These are phyloP conservation scores for Venturia pyrina DNA, from an alignment of 2,329 filamentous ascomycete genomes.

Conservation along the genomic window DNA sequence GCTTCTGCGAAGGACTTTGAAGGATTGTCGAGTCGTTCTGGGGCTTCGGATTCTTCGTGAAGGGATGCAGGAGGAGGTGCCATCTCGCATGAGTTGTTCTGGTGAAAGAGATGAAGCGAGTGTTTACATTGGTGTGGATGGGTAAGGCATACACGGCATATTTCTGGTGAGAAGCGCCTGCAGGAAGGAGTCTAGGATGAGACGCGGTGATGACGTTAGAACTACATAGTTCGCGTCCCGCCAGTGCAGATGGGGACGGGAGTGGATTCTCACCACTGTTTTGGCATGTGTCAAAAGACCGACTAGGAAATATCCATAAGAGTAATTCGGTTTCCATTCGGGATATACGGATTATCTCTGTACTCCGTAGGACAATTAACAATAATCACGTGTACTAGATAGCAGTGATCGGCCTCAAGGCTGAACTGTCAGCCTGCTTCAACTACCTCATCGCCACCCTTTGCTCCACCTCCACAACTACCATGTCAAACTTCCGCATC, in stretches of 20 bases:
- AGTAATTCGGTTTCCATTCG: no score
- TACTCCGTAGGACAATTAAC: no score
- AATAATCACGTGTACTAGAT: no score
- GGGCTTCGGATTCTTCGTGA: conserved; percentile 18
- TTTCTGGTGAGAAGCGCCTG: background rate
- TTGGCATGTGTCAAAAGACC: background rate
- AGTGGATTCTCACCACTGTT: background rate
- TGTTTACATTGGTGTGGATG: background rate
- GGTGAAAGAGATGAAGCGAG: background rate
- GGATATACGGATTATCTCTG: no score
- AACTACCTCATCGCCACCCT: no score
- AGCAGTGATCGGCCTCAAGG: no score
- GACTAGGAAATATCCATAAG: background rate
- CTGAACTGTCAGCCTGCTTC: no score
- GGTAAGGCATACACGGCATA: background rate
- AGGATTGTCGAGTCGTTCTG: conserved; percentile 20
- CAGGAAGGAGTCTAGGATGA: background rate
- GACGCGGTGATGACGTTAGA: conserved; percentile 1
- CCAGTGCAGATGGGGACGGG: background rate
- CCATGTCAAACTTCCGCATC: conserved; percentile 15
- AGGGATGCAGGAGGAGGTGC: background rate
- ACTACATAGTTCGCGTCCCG: background rate
- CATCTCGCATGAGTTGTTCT: background rate
- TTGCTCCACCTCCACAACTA: background rate
- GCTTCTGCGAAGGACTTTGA: conserved; percentile 36